Base-by-base conservation (phyloP, 352 stramenopile genomes). In the Phytophthora hybrid region DNA sequence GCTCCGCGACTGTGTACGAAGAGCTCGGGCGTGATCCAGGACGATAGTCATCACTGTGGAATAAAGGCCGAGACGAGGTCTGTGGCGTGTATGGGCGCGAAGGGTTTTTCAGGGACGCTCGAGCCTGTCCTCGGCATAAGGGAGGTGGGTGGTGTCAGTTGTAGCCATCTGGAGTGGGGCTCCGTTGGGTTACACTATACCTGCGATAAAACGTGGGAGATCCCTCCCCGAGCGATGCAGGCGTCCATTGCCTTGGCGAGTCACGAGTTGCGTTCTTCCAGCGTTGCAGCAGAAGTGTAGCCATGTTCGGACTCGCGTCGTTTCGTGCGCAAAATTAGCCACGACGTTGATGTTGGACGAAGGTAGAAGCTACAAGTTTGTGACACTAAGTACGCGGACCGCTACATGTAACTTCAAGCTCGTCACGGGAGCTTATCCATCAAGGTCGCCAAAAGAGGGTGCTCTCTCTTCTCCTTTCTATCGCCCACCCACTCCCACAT, bases 201-300 rank as follows among this genome's bases (percentile, higher is more conserved):
- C 79, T 94, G 83, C 0, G 85, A 92, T 63, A 95, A 79, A 61
- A 95, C 88, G 46, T 92, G 84, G 37, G 88, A 93, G 74, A 95
- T 95, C 18, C 84, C 88, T 41, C 84, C 85, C 2, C 87, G 87
- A 18, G 87, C 85, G 52, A 95, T 92, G 76, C 78, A 91, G 21
- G 83, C 85, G 52, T 95, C 85, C 88, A 95, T 93, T 51, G 16
- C 18, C 41, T 49, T 31, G 29, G 29, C 29, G 29, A 29, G 26
- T 29, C 5, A 29, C 26, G 59, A 47, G 59, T 66, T 34, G 61
- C 19, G 51, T 18, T 11, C 32, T 69, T 44, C 37, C 37, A 16
- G 39, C 46, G 21, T 29, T 60, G 49, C 23, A 32, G 65, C 29
- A 61, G 49, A 4, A 16, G n/a, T 75, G 61, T 71, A 64, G 68